These are phyloP conservation scores for Gaertneriomyces semiglobifer DNA, from an alignment of 192 early-diverging fungal genomes.

Conservation along the genomic window DNA sequence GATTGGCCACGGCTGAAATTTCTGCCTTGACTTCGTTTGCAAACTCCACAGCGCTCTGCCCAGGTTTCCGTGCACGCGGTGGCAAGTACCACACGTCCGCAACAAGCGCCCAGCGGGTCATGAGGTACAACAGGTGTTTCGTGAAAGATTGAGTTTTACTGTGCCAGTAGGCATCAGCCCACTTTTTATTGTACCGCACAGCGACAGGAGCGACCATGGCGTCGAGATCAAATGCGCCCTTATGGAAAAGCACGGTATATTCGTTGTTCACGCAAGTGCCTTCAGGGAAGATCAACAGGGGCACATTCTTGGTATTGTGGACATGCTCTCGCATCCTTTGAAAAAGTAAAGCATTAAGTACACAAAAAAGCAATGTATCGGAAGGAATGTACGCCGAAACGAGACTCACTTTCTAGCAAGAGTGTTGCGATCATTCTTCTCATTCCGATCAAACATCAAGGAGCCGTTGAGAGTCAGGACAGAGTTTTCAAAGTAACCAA, in stretches of 20 bases:
- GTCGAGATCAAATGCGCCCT: conserved; percentile 58
- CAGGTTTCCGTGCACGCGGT: conserved; percentile 32
- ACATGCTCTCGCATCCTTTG: conserved; percentile 49
- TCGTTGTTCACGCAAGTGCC: conserved; percentile 60
- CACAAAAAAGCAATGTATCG: conserved; percentile 3
- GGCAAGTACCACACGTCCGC: conserved; percentile 55
- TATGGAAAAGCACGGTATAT: conserved; percentile 58
- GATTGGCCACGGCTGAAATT: conserved; percentile 45
- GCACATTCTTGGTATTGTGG: conserved; percentile 33
- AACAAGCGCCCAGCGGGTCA: conserved; percentile 55
- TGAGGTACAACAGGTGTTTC: conserved; percentile 53
- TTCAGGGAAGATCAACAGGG: conserved; percentile 57
- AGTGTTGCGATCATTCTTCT: conserved; percentile 51
- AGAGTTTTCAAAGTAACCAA: conserved; percentile 49
- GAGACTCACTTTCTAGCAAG: conserved; percentile 41
- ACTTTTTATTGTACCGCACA: conserved; percentile 53
- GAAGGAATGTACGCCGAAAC: neutral
- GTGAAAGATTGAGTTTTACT: conserved; percentile 51
- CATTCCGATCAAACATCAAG: conserved; percentile 50
- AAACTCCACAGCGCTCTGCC: conserved; percentile 47
- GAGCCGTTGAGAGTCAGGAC: conserved; percentile 49
- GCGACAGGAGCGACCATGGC: conserved; percentile 49
- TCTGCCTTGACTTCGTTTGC: conserved; percentile 54
- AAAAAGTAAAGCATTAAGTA: conserved; percentile 5
- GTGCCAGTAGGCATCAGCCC: conserved; percentile 58